Percentiles rank a stretch among this genome's conserved stretches.
Evolutionary conservation across 345 rosid species (phyloP).

Genomic region (Rubroshorea leprosula): DNA sequence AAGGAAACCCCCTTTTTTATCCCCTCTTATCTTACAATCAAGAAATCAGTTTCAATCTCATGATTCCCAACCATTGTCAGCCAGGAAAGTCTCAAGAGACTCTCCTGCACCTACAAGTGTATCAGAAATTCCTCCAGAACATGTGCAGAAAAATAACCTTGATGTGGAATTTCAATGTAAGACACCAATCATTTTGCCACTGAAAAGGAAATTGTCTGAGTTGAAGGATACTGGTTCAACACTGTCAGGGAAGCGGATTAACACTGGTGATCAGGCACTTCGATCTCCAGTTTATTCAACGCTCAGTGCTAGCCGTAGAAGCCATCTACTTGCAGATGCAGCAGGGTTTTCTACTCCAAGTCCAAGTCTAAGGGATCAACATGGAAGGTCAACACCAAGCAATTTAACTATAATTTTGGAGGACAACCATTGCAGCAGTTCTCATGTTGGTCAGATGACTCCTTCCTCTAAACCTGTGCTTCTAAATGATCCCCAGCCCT

Average conservation of each 20-base stretch:
- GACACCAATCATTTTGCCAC: slow-evolving; percentile 62
- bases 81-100: slow-evolving; percentile 37
- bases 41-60: slow-evolving; percentile 39
- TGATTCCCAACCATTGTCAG: slow-evolving; percentile 42
- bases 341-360: slow-evolving; percentile 55
- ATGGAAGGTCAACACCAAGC: slow-evolving; percentile 34
- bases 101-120: slow-evolving; percentile 27
- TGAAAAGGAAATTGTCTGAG: slow-evolving; percentile 73
- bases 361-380: slow-evolving; percentile 37
- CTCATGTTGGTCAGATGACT: slow-evolving; percentile 37
- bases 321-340: slow-evolving; percentile 36
- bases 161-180: slow-evolving; percentile 57
- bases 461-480: slow-evolving; percentile 44
- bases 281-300: slow-evolving; percentile 56
- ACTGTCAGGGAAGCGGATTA: slow-evolving; percentile 62
- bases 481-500: slow-evolving; percentile 49
- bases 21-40: slow-evolving; percentile 50
- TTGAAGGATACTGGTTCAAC: slow-evolving; percentile 53
- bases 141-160: slow-evolving; percentile 26
- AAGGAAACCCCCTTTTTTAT: slow-evolving; percentile 72
- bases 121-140: slow-evolving; percentile 40
- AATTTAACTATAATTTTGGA: slow-evolving; percentile 34
- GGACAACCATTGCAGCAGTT: slow-evolving; percentile 46
- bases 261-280: slow-evolving; percentile 59
- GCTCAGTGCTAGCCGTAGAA: slow-evolving; percentile 46